Base-by-base conservation (phyloP, 176 grass and related monocot genomes). In the Cenchrus fungigraminus region DNA sequence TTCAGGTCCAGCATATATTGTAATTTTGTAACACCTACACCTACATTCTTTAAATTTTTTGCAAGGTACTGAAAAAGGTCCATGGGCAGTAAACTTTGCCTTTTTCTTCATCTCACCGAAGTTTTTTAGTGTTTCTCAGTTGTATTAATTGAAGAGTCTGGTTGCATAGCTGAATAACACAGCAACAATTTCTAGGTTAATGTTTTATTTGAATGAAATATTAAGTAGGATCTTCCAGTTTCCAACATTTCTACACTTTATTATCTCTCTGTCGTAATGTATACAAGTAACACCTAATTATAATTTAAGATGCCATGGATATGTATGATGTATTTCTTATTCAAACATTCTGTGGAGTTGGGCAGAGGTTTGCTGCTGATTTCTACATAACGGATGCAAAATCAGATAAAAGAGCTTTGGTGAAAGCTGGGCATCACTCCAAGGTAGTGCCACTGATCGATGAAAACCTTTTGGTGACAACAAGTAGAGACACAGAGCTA, bases 351-450 rank as follows among this genome's bases (percentile, higher is more conserved):
- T 79, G 65, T 93, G 77, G 84, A 40, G 76, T 75, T 91, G 61
- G 78, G 80, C 91, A 99, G 97, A 96, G 93, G 81, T 89, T 94
- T 83, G 92, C 88, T 77, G 90, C 91, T 89, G 97, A 99, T 90
- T 99, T 99, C 84, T 99, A 92, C 93, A 85, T 99, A 89, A 94
- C 97, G 65, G 97, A 99, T 88, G 68, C 86, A 68, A 96, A 94
- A 92, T 91, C 97, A 89, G 91, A 88, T 74, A 79, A 74, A 59
- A 86, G 71, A 88, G 91, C 86, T 69, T 87, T 99, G 86, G 93
- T 99, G 67, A 99, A 94, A 84, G 91, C 91, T 85, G 97, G 97
- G 51, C 61, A 91, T 69, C 76, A 64, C 68, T 92, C 88, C 0
- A 99, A 74, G 86, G 92, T 99, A 46, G 83, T 96, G 82, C 91